Conservation (phyloP, 1,284 basidiomycete genomes). For the Ceratobasidium sp. region DNA sequence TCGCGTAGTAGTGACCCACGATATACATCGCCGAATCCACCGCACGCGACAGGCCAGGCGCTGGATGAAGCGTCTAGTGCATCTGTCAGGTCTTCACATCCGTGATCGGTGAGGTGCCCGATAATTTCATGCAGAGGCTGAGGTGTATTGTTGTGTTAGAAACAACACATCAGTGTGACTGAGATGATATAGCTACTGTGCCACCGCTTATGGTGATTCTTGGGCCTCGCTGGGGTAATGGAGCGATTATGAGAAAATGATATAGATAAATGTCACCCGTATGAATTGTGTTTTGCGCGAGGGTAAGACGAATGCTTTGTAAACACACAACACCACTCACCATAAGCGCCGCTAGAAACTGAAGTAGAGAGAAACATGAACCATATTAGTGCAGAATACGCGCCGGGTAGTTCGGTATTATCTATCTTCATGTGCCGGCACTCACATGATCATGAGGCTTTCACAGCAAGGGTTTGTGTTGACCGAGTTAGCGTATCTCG, state of each 20-base stretch:
- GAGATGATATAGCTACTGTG: neutral
- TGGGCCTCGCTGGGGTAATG: neutral
- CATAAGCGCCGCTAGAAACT: no score
- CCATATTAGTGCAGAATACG: no score
- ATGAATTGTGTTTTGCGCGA: no score
- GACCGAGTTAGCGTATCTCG: no score
- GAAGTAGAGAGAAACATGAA: no score
- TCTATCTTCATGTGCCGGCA: no score
- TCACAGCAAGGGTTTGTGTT: neutral
- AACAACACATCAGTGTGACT: neutral
- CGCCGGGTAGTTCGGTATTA: no score
- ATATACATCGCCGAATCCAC: constrained; percentile 27
- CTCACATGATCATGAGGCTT: no score
- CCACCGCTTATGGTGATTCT: neutral
- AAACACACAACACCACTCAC: no score
- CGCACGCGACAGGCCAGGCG: neutral
- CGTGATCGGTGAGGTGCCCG: neutral
- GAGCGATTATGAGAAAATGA: neutral
- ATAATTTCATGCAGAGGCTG: neutral
- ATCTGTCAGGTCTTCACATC: neutral
- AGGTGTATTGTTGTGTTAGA: neutral
- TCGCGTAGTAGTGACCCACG: neutral
- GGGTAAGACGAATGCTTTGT: no score
- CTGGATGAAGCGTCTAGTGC: neutral
- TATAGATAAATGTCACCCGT: no score